phyloP scores from a whole-genome alignment of 805 yeast genomes.

The Candida easanensis region DNA sequence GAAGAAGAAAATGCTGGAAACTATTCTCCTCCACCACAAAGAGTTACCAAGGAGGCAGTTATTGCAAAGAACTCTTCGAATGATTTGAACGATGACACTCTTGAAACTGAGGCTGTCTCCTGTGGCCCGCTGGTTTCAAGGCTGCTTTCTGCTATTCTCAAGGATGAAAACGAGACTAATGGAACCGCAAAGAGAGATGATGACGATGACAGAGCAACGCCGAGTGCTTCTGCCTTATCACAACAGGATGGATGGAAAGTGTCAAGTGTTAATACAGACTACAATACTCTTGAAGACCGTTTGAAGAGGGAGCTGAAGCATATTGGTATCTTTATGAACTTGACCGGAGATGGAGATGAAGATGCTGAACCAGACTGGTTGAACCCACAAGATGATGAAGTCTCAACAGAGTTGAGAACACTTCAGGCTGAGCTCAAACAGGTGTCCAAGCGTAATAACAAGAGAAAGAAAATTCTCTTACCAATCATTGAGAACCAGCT shows the following conservation, averaged over 20 bases:
- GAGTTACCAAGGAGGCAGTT: constrained; percentile 37
- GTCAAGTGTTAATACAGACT: constrained; percentile 53
- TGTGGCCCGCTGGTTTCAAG: constrained; percentile 92
- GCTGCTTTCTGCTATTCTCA: constrained; percentile 73
- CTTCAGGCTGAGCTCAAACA: constrained; percentile 67
- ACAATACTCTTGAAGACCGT: constrained; percentile 80
- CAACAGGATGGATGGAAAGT: constrained; percentile 49
- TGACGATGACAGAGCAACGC: constrained; percentile 25
- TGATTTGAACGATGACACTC: constrained; percentile 51
- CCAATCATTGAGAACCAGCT: constrained; percentile 83
- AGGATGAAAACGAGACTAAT: constrained; percentile 31
- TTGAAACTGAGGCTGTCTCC: constrained; percentile 73
- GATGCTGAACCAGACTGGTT: constrained; percentile 57
- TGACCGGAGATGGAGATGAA: constrained; percentile 24
- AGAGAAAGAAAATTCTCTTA: constrained; percentile 59
- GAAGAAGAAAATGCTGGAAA: constrained; percentile 65
- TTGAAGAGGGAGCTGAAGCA: constrained; percentile 82
- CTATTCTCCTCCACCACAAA: constrained; percentile 48
- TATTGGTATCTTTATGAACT: constrained; percentile 82
- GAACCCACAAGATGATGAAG: constrained; percentile 88
- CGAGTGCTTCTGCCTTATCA: constrained; percentile 30
- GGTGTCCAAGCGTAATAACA: constrained; percentile 60
- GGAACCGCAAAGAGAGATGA: constrained; percentile 23
- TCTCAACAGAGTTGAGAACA: constrained; percentile 75
- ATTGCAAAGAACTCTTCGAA: constrained; percentile 61